Evolutionary conservation across 2,329 filamentous ascomycete genomes (phyloP).

Genomic region (Trichoderma breve): DNA sequence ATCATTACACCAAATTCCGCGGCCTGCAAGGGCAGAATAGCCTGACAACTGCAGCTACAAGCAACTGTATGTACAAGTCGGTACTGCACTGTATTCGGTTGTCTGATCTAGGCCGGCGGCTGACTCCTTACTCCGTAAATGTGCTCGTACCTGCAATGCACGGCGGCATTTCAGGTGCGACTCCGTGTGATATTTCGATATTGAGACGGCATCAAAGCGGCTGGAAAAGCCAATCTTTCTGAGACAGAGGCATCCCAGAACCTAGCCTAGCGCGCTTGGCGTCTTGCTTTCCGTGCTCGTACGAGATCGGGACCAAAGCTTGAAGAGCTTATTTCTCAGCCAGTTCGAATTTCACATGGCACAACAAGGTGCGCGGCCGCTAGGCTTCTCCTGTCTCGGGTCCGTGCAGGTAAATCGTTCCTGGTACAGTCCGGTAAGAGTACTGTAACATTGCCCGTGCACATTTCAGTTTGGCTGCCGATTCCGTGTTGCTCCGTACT

Average conservation of each 20-base stretch:
- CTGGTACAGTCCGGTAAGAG: not conserved
- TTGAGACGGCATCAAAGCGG: not conserved
- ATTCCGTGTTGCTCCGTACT: not conserved
- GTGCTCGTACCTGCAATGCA: not conserved
- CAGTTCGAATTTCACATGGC: not conserved
- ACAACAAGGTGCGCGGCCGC: not conserved
- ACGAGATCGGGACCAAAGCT: not conserved
- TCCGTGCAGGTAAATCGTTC: not conserved
- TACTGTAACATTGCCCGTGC: not conserved
- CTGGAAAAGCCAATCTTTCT: not conserved
- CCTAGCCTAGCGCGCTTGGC: slow-evolving; percentile 9
- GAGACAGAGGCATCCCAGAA: not conserved
- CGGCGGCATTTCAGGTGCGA: not conserved
- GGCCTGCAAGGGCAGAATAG: not conserved
- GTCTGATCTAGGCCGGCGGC: not conserved
- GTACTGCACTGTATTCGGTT: not conserved
- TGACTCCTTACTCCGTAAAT: not conserved
- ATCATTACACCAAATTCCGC: not conserved
- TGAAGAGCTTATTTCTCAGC: slow-evolving; percentile 12
- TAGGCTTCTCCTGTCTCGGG: not conserved
- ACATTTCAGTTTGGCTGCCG: not conserved
- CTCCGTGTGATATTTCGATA: not conserved
- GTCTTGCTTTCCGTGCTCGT: not conserved
- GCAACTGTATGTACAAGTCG: not conserved
- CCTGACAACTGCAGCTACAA: not conserved